Evolutionary conservation across 345 rosid species (phyloP), one percentile per base, ranked within the genome.

Genomic region (Boechera stricta): DNA sequence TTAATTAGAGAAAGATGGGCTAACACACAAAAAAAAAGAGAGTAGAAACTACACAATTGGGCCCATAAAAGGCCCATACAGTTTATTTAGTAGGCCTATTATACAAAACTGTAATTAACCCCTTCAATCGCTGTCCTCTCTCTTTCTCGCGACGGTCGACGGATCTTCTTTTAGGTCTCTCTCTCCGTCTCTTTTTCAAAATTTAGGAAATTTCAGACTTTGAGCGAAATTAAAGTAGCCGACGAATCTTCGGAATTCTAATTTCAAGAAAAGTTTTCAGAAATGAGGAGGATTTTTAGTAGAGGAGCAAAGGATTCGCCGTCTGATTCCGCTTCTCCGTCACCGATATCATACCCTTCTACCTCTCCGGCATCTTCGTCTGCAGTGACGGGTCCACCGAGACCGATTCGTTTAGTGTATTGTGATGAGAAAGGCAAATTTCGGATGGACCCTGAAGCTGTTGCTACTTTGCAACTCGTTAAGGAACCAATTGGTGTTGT

Each of bases 371-470:
- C 85, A 18, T 73, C 87, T 39, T 73, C 83, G 4, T 62, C 91
- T 72, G 74, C 89, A 4, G 90, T 82, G 44, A 95, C 99, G 18
- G 97, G 99, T 2, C 99, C 96, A 12, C 91, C 96, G n/a, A 86
- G 98, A 67, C 99, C 99, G 29, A 84, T 96, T 69, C 87, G 97
- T 8, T 79, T 96, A 13, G 86, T 96, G 60, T 96, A 93, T 57
- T 89, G 89, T 76, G 99, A 96, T 65, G 98, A 93, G 81, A 91
- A 87, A 73, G 98, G 99, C 9, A 93, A 89, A 88, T 96, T 96
- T 64, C 87, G 91, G 67, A 96, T 93, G 99, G 99, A 96, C 87
- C 96, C 98, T 29, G 99, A 96, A 82, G 99, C 99, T 3, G 97
- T 91, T 21, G 98, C 97, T 6, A 82, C 90, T 32, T 80, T 96